Evolutionary conservation across 768 basidiomycete genomes (phyloP), one percentile per base, ranked within the genome.

Genomic region (Xanthoconium purpureum): DNA sequence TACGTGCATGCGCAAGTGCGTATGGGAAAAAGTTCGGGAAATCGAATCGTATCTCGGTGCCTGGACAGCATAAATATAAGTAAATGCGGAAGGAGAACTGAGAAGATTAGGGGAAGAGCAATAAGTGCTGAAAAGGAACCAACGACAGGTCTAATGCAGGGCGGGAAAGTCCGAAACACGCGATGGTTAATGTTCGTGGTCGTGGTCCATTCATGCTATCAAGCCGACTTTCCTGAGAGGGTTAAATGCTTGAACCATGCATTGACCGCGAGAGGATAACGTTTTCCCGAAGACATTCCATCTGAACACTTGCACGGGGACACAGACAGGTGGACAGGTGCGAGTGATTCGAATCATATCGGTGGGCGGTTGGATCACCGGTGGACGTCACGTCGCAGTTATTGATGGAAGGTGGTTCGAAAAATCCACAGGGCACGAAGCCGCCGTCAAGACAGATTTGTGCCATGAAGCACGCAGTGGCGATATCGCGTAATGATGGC

Each of bases 401-500:
- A 60, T 60, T 50, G 42, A 58, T 43, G 29, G 9, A 32, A 13
- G 37, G 49, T 37, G 50, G 54, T 50, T 57, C 35, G 55, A 44
- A 39, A 15, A 50, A 53, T 55, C 42, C 47, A 40, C 57, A 54
- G n/a, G 54, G 39, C 18, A 38, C 56, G 56, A 48, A 57, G 55
- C 44, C 43, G 47, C 56, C 49, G 60, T 48, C 45, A 14, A 56
- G 50, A 54, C 39, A 15, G 57, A 35, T 62, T 30, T 12, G 50
- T 18, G 53, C 53, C 36, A 35, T 29, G 57, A 58, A 47, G 40
- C 46, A n/a, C 4, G 50, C 49, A 39, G 51, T 44, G 61, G 66
- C 46, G 56, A 65, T 62, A 57, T 56, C 57, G 52, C 38, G 63
- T 46, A 3, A 58, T 63, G 65, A 71, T 57, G 60, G 55, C 38